Evolutionary conservation across 495 filamentous ascomycete genomes (phyloP).

Genomic region (Podospora anserina): DNA sequence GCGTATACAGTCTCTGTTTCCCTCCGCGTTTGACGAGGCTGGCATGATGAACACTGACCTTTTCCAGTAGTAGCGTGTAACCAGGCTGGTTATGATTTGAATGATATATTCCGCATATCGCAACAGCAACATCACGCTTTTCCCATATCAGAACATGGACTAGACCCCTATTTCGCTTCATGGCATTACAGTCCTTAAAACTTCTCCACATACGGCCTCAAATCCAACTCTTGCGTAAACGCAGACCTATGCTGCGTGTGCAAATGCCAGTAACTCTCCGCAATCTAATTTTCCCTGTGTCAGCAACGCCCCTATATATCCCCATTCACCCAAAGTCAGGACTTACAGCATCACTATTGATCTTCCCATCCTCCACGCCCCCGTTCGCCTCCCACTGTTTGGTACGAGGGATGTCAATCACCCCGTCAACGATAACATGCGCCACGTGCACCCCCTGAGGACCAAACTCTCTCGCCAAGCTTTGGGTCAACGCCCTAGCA

Average conservation of each 20-base stretch:
- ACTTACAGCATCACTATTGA: constrained; percentile 77
- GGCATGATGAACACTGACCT: neutral
- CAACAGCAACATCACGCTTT: neutral
- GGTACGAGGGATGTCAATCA: constrained; percentile 79
- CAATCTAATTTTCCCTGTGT: constrained; percentile 58
- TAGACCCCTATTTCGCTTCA: too few species aligned
- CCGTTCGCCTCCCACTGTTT: constrained; percentile 57
- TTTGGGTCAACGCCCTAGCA: constrained; percentile 70
- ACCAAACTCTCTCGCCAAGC: constrained; percentile 81
- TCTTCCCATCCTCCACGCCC: constrained; percentile 65
- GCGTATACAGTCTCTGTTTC: neutral
- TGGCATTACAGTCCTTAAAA: constrained; percentile 35
- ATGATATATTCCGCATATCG: neutral
- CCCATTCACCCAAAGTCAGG: neutral
- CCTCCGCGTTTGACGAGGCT: neutral
- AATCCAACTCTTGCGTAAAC: constrained; percentile 83
- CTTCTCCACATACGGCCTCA: constrained; percentile 78
- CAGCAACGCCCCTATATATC: constrained; percentile 13
- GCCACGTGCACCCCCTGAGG: constrained; percentile 86
- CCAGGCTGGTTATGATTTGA: neutral
- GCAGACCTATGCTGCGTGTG: constrained; percentile 78
- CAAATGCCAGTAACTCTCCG: constrained; percentile 81
- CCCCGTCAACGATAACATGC: constrained; percentile 81
- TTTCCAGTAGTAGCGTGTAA: neutral
- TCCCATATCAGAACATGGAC: too few species aligned